Base-by-base conservation (phyloP, 176 grass and related monocot genomes). In the Phyllostachys edulis region DNA sequence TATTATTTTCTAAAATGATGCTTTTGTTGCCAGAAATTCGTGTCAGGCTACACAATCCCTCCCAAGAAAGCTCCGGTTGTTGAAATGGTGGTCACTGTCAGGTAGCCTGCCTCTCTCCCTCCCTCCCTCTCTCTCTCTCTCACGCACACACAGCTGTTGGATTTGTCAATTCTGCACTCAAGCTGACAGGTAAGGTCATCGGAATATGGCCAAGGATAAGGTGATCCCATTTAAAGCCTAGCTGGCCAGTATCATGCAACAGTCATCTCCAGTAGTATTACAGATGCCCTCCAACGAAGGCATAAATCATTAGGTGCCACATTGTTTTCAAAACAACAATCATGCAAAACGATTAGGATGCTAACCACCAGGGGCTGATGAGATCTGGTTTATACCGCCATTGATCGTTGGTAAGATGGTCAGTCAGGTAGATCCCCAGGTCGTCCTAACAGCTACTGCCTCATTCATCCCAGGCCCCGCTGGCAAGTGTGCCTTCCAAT, bases 11-110 rank as follows among this genome's bases (percentile, higher is more conserved):
- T 50, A 0, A 38, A 38, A 62, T 71, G 3, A 40, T 51, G 24
- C 45, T 66, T 78, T 85, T 56, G 29, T 60, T 87, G 66, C 68
- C 85, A 98, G 95, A 93, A 82, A 57, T 98, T 93, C 42, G 85
- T 95, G 82, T 82, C 95, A 85, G 89, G 81, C 38, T 95, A 98
- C 87, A 91, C 66, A 5, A 38, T 87, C 50, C 76, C 89, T 88
- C 87, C 91, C 26, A 98, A 93, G 91, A 95, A 90, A 82, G 72
- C 77, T 9, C 85, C 70, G 41, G 79, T 81, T 77, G 91, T 84
- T 39, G 90, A 94, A 79, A 63, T 84, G 46, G 84, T 36, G 9
- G 62, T 93, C 72, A 90, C 82, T 81, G 84, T 95, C 65, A 95
- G 92, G 95, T 94, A 90, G 56, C 21, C 0, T 10, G 0, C 21